Evolutionary conservation across 352 stramenopile genomes (phyloP).

Genomic region (Phytophthora megakarya): DNA sequence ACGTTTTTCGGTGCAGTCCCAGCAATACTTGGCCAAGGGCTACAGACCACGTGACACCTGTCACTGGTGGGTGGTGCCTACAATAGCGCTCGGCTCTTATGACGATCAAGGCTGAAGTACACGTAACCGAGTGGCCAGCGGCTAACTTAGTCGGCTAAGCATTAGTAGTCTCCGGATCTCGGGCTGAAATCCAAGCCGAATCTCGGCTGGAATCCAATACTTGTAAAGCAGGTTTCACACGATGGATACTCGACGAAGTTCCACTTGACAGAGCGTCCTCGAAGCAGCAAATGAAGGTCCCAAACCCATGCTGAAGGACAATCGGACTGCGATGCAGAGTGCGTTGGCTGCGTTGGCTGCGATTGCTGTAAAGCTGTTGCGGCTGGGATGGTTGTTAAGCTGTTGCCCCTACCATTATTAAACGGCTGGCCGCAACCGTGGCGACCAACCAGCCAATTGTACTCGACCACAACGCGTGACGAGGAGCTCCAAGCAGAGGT

Average conservation of each 20-base stretch:
- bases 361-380: too few species aligned
- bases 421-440: not conserved
- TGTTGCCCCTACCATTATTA: too few species aligned
- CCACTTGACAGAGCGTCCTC: not conserved
- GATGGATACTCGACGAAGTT: not conserved
- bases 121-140: not conserved
- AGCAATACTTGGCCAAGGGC: not conserved
- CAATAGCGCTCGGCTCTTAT: not conserved
- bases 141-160: too few species aligned
- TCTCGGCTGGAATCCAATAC: too few species aligned
- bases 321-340: too few species aligned
- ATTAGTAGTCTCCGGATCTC: too few species aligned
- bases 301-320: too few species aligned
- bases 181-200: too few species aligned
- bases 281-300: not conserved
- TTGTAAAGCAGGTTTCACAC: too few species aligned
- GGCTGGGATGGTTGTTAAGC: too few species aligned
- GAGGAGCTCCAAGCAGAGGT: constrained; percentile 7
- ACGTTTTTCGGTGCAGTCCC: not conserved
- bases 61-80: not conserved
- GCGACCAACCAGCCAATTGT: constrained; percentile 9
- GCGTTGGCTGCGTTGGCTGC: too few species aligned
- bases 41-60: not conserved
- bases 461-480: constrained; percentile 5
- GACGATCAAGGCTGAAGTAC: not conserved